Percentiles rank a stretch among this genome's conserved stretches.
phyloP scores from a whole-genome alignment of 805 yeast genomes.

The Candida arabinofermentans region DNA sequence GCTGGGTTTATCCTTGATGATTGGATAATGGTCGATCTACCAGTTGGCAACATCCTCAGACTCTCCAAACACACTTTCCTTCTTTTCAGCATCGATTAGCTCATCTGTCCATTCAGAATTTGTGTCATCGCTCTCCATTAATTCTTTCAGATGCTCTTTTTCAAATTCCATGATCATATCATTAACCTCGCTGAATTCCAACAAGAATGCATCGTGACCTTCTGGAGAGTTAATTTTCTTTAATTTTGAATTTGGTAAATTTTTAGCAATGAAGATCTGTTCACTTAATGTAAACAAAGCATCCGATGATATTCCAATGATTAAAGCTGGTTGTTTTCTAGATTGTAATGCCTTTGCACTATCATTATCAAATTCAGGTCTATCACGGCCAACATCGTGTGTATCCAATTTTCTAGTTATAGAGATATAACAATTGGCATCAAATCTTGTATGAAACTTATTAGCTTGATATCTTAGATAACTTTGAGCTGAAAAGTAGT shows the following conservation, averaged over 20 bases:
- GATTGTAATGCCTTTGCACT: conserved; percentile 51
- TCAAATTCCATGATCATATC: conserved; percentile 66
- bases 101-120: conserved; percentile 43
- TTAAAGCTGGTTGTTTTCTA: conserved; percentile 69
- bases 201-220: conserved; percentile 94
- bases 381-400: conserved; percentile 85
- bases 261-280: conserved; percentile 76
- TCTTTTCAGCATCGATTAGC: conserved; percentile 40
- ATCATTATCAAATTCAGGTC: conserved; percentile 38
- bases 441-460: conserved; percentile 85
- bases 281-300: conserved; percentile 91
- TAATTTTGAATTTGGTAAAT: conserved; percentile 65
- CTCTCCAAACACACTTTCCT: conserved; percentile 83
- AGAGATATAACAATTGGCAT: conserved; percentile 94
- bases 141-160: conserved; percentile 49
- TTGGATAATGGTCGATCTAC: conserved; percentile 35
- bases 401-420: conserved; percentile 92
- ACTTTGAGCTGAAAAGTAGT: conserved; percentile 90
- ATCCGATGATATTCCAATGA: conserved; percentile 88
- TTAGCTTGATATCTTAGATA: conserved; percentile 92
- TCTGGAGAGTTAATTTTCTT: conserved; percentile 84
- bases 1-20: background rate
- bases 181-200: conserved; percentile 84
- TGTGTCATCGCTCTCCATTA: conserved; percentile 50
- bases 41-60: conserved; percentile 95